Conservation (phyloP, 495 filamentous ascomycete species). For the Hyaloscypha hepaticicola region DNA sequence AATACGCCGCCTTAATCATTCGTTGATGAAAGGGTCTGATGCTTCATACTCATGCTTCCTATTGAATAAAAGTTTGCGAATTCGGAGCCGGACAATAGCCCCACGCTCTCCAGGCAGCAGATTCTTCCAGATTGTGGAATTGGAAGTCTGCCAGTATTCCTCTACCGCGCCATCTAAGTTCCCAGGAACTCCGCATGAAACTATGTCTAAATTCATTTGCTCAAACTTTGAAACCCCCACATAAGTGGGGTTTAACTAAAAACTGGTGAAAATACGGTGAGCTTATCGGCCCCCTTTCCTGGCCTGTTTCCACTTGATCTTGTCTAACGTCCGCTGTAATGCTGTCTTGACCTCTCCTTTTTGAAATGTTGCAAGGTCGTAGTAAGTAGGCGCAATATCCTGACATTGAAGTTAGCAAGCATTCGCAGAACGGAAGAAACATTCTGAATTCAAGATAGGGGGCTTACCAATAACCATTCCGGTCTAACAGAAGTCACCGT, state of each 20-base stretch:
- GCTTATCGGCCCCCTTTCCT: slow-evolving; percentile 29
- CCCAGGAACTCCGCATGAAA: background rate
- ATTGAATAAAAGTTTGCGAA: background rate
- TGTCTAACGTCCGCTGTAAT: slow-evolving; percentile 71
- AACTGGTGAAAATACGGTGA: background rate
- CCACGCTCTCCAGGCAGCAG: background rate
- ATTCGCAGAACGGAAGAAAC: background rate
- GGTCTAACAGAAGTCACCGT: slow-evolving; percentile 65
- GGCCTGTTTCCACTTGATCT: slow-evolving; percentile 55
- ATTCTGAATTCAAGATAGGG: background rate
- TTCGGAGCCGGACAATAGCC: background rate
- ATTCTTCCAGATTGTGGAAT: background rate
- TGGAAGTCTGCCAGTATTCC: background rate
- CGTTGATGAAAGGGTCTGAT: background rate
- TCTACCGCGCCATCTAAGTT: background rate
- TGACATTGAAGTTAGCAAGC: slow-evolving; percentile 29
- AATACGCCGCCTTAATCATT: background rate
- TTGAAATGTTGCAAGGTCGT: slow-evolving; percentile 78
- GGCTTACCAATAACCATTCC: slow-evolving; percentile 88
- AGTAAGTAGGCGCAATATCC: slow-evolving; percentile 92
- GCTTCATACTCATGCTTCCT: background rate
- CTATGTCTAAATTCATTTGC: background rate
- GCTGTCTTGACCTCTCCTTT: slow-evolving; percentile 84
- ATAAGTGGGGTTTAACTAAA: background rate
- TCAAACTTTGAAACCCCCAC: background rate